Conservation (phyloP, 306 rosid species). For the Calophaca sinica region DNA sequence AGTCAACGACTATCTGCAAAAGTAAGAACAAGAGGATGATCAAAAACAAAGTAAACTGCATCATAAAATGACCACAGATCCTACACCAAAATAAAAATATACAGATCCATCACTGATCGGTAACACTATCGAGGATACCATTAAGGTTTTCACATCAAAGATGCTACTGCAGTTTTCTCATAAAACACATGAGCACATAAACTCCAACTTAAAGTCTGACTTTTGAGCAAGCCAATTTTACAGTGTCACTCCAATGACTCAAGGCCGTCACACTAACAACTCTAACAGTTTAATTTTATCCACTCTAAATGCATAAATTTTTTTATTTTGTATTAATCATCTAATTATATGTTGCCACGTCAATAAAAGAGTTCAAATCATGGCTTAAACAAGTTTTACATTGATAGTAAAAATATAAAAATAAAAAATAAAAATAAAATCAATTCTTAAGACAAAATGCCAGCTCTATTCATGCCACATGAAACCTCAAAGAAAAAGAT, state of each 20-base stretch:
- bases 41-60: slow-evolving; percentile 4
- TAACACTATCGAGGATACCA: no score
- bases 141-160: no score
- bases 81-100: not conserved
- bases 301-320: not conserved
- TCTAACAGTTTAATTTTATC: not conserved
- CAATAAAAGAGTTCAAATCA: not conserved
- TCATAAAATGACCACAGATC: not conserved
- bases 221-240: slow-evolving; percentile 10
- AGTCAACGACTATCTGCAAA: slow-evolving; percentile 77
- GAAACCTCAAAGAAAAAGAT: not conserved
- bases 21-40: slow-evolving; percentile 25
- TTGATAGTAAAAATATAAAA: not conserved
- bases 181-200: not conserved
- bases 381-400: slow-evolving; percentile 13
- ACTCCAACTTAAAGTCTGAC: slow-evolving; percentile 14
- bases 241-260: not conserved
- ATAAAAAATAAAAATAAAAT: not conserved
- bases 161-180: not conserved
- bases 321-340: not conserved
- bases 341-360: not conserved
- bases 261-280: not conserved
- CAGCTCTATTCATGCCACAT: slow-evolving; percentile 25
- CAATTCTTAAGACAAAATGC: slow-evolving; percentile 12
- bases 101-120: not conserved